Evolutionary conservation across 2,329 filamentous ascomycete species (phyloP), one percentile per base, ranked within the genome.

Genomic region (Neonectria sp.): DNA sequence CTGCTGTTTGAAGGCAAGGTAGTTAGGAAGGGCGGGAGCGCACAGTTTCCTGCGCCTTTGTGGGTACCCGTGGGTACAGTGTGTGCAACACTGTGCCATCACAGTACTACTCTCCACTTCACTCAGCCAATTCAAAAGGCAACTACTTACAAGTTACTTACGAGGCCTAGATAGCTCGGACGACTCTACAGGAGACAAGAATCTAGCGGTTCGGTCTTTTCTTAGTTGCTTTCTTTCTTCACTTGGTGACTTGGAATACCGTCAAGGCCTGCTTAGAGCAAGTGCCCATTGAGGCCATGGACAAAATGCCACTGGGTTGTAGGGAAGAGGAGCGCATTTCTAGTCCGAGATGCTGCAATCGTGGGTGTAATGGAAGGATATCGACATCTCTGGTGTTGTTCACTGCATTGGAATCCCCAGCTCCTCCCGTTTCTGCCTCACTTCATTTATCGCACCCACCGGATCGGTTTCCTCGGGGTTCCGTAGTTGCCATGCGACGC

Each of bases 401-500:
- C 29, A 66, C n/a, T 35, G 37, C 12, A 55, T 68, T 15, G 73
- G 72, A 65, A 80, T 86, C 1, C 82, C 85, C 60, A 93, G 75
- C 75, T 92, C 89, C 27, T 82, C 78, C 67, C 82, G 85, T 68
- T 82, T 84, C 60, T 75, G 79, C 53, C 81, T 79, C 27, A 94
- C 86, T 75, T 91, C 89, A 53, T 90, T 86, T 60, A 94, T 81
- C 1, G 87, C 91, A 3, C 84, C 87, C 7, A 82, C 75, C 7
- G 85, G 80, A 68, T 95, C 91, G 4, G 86, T 88, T 64, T 83
- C 84, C 4, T 85, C 85, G 0, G 95, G 94, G 76, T 98, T 90
- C 43, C 93, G 88, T 59, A 98, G 86, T 80, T 98, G 96, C 95
- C 95, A 98, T 68, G 91, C 90, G 80, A 97, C 89, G 68, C 94